phyloP scores from a whole-genome alignment of 495 filamentous ascomycete species.

The Usnea hakonensis region DNA sequence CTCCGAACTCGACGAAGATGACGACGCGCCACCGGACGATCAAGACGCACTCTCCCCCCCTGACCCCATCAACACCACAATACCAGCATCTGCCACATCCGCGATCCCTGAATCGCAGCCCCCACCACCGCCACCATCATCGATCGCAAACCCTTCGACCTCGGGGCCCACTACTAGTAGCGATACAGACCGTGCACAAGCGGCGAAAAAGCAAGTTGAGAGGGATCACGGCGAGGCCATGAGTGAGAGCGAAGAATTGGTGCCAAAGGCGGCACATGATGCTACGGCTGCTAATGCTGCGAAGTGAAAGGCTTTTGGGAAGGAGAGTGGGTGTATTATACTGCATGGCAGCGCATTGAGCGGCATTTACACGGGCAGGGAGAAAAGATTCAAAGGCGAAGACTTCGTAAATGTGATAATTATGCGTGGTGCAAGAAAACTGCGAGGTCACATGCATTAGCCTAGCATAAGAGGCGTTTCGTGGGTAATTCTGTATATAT shows the following conservation, averaged over 20 bases:
- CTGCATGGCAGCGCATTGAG: constrained; percentile 1
- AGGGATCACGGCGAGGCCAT: constrained; percentile 16
- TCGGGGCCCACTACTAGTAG: not conserved
- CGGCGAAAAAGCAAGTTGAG: constrained; percentile 23
- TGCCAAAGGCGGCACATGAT: constrained; percentile 47
- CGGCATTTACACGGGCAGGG: constrained; percentile 11
- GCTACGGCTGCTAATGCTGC: constrained; percentile 17
- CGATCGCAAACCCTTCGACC: not conserved
- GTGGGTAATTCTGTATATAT: not conserved
- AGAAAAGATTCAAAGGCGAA: not conserved
- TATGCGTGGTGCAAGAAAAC: not conserved
- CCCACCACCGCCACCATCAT: not conserved
- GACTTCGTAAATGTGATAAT: too few species aligned
- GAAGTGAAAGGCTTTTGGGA: not conserved
- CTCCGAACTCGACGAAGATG: constrained; percentile 79
- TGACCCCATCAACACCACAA: not conserved
- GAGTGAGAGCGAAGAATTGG: constrained; percentile 37
- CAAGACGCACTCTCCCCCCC: constrained; percentile 4
- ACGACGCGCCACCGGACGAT: constrained; percentile 37
- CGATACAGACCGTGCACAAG: constrained; percentile 12
- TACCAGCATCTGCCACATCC: not conserved
- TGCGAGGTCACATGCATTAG: too few species aligned
- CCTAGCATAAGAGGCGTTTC: not conserved
- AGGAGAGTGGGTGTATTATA: not conserved
- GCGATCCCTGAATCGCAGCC: not conserved